phyloP scores from a whole-genome alignment of 441 rosid species.

The Isatis lusitanica region DNA sequence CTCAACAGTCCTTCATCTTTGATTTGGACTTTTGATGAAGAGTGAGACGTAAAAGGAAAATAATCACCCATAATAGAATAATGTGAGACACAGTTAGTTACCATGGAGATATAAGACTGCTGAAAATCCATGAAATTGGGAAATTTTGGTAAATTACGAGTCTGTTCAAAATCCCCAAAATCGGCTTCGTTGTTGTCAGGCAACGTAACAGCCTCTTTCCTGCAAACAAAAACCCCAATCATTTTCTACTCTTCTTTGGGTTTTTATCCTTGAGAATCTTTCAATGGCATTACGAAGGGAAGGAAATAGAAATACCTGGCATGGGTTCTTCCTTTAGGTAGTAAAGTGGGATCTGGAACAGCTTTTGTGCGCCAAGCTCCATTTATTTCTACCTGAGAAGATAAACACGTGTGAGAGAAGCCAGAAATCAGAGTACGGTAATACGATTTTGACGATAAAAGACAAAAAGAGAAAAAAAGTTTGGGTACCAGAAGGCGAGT shows the following conservation, averaged over 20 bases:
- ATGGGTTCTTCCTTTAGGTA: conserved; percentile 71
- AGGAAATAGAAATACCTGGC: conserved; percentile 57
- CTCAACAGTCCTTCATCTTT: neutral
- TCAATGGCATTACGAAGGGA: neutral
- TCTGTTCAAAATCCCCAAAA: conserved; percentile 58
- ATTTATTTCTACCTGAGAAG: conserved; percentile 68
- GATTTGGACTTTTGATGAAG: neutral
- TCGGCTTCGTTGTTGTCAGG: conserved; percentile 63
- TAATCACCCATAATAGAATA: neutral
- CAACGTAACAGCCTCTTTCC: conserved; percentile 80
- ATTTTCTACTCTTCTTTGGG: neutral
- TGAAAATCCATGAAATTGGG: conserved; percentile 53
- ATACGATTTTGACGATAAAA: neutral
- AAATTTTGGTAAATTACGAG: conserved; percentile 42
- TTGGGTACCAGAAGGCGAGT: conserved; percentile 72
- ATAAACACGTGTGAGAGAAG: neutral
- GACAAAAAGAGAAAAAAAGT: neutral
- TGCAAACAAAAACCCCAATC: conserved; percentile 31
- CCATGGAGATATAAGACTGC: conserved; percentile 67
- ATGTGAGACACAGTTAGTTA: conserved; percentile 31
- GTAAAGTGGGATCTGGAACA: conserved; percentile 60
- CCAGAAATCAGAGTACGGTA: neutral
- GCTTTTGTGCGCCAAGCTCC: conserved; percentile 77
- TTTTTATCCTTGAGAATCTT: neutral
- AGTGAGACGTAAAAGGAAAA: conserved; percentile 6